Evolutionary conservation across 768 basidiomycete species (phyloP).

Genomic region (Termitomyces sp.): DNA sequence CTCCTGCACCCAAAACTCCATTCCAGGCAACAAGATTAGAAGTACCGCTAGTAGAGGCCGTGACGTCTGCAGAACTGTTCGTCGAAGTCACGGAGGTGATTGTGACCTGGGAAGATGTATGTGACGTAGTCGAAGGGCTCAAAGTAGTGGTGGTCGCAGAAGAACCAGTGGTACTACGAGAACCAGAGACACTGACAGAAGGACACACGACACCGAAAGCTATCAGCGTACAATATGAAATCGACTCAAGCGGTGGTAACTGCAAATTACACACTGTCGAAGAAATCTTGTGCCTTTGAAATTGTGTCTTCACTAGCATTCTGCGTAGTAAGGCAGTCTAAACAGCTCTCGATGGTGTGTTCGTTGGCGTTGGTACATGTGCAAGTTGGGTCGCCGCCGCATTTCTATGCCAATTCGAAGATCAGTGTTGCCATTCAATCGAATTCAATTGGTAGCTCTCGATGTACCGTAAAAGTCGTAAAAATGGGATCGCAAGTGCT

Average conservation of each 20-base stretch:
- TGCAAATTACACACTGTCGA: conserved; percentile 20
- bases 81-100: too few relatives aligned
- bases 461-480: not conserved
- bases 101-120: too few relatives aligned
- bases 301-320: conserved; percentile 12
- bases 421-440: not conserved
- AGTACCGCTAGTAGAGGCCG: not conserved
- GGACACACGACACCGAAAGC: conserved; percentile 1
- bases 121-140: too few relatives aligned
- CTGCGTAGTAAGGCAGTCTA: conserved; percentile 24
- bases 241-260: not conserved
- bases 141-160: too few relatives aligned
- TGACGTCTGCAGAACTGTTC: too few relatives aligned
- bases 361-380: conserved; percentile 23
- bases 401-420: conserved; percentile 17
- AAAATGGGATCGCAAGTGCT: not conserved
- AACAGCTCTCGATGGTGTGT: conserved; percentile 23
- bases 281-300: conserved; percentile 18
- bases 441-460: not conserved
- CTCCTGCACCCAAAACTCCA: not conserved
- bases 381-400: conserved; percentile 22
- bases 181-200: not conserved
- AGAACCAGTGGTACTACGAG: too few relatives aligned
- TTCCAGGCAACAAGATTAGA: not conserved
- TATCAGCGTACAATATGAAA: not conserved